These are phyloP conservation scores for Xylariaceae sp. DNA, from an alignment of 2,329 filamentous ascomycete species.

Conservation along the genomic window DNA sequence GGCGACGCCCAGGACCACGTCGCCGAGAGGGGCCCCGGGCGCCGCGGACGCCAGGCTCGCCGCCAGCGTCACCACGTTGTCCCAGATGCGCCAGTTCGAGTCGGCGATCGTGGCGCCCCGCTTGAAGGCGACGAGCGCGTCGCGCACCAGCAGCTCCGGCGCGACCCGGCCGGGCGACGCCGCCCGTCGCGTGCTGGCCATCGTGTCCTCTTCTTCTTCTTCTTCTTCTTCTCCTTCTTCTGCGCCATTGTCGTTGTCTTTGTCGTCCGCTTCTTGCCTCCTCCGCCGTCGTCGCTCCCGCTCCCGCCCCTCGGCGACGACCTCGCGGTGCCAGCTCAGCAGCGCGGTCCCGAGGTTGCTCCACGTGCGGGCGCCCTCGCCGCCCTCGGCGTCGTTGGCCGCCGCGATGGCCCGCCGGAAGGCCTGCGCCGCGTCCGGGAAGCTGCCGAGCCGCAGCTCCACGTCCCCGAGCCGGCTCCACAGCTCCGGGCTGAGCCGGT, in stretches of 20 bases:
- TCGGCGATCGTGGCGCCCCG: conserved; percentile 76
- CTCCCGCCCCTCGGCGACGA: conserved; percentile 31
- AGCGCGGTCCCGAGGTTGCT: conserved; percentile 87
- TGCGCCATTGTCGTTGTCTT: too few species aligned
- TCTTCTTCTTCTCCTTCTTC: conserved; percentile 13
- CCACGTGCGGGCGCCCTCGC: conserved; percentile 87
- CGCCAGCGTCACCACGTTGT: conserved; percentile 86
- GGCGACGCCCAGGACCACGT: conserved; percentile 68
- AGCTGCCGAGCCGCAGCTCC: conserved; percentile 67
- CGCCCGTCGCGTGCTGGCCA: conserved; percentile 25
- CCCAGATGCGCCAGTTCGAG: conserved; percentile 90
- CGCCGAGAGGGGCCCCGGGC: conserved; percentile 60
- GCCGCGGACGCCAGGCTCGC: conserved; percentile 65
- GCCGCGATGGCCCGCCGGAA: conserved; percentile 74
- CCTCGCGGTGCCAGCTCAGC: conserved; percentile 57
- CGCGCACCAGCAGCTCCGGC: conserved; percentile 52
- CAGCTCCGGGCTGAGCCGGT: conserved; percentile 70
- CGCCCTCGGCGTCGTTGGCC: conserved; percentile 56
- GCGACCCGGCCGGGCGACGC: conserved; percentile 40
- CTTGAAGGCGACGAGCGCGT: conserved; percentile 79
- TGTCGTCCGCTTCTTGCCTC: too few species aligned
- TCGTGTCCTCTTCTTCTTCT: conserved; percentile 13
- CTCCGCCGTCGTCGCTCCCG: too few species aligned
- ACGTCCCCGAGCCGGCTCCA: conserved; percentile 93
- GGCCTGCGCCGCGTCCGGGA: conserved; percentile 71